Evolutionary conservation across 345 rosid genomes (phyloP), one percentile per base, ranked within the genome.

Genomic region (Toxicodendron radicans): DNA sequence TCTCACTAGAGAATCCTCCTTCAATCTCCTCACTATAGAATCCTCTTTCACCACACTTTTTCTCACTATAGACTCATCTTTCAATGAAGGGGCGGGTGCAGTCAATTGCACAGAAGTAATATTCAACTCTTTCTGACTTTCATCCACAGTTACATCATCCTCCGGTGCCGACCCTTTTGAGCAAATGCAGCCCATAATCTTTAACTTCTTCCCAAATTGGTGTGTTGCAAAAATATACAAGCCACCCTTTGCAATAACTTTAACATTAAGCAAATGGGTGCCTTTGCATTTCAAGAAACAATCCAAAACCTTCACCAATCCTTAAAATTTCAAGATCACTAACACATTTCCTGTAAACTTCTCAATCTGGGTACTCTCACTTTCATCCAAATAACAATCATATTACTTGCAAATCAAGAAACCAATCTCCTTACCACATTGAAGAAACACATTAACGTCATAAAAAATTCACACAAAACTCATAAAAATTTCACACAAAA

Each of bases 151-250:
- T 21, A 58, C 59, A 23, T 41, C 73, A 52, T 81, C 88, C 10
- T 85, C 90, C 53, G 75, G 88, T 21, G 76, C 73, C 59, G 87
- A 74, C 76, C 88, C 92, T 81, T 91, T 92, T 3, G 97, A 95
- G 87, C 91, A 91, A 73, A 94, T 75, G 83, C 97, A 92, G 85
- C 97, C 99, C 97, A 94, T 94, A 75, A 77, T 85, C 78, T 66
- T 38, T 38, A 5, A 6, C 43, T 38, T 38, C 53, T 64, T 53
- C 73, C 64, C 80, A 16, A 32, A 38, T 7, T 38, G 24, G 49
- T 73, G 30, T 54, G 53, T n/a, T 78, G 41, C 48, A 56, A 76
- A 54, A 27, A 79, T 21, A 0, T 32, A 71, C 66, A 53, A 49
- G 57, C 65, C 51, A 62, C 76, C 52, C 73, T 58, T 54, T 58